phyloP scores from a whole-genome alignment of 2,329 filamentous ascomycete genomes.

The Aspergillus ruber region DNA sequence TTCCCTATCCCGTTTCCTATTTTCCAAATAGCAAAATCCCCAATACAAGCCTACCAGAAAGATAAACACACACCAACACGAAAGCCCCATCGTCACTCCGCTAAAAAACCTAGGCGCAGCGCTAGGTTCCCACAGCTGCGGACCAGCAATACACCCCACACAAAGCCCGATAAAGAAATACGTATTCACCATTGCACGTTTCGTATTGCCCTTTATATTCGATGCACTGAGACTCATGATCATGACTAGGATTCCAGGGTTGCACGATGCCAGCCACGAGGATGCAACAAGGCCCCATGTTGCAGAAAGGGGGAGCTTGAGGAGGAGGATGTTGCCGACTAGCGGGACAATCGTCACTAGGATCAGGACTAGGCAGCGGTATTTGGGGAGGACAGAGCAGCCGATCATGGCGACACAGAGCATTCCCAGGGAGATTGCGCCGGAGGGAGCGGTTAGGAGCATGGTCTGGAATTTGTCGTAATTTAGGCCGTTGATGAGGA shows the following conservation, averaged over 20 bases:
- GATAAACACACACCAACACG: not conserved
- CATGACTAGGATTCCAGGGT: constrained; percentile 36
- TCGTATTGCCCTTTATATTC: constrained; percentile 48
- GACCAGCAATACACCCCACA: constrained; percentile 38
- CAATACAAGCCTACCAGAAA: not conserved
- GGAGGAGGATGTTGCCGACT: constrained; percentile 39
- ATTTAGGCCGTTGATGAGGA: constrained; percentile 43
- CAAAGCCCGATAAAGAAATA: constrained; percentile 48
- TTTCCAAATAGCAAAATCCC: not conserved
- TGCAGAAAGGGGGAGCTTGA: constrained; percentile 33
- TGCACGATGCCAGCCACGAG: constrained; percentile 43
- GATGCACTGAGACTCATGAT: constrained; percentile 41
- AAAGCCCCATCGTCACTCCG: constrained; percentile 33
- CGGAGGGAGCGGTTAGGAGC: constrained; percentile 43
- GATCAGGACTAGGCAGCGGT: constrained; percentile 36
- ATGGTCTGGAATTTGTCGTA: constrained; percentile 42
- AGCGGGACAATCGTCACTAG: constrained; percentile 38
- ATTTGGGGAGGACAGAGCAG: constrained; percentile 34
- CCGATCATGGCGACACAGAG: constrained; percentile 42
- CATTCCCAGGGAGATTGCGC: constrained; percentile 42
- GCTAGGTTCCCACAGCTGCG: constrained; percentile 41
- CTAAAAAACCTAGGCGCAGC: constrained; percentile 37
- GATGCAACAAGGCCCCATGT: constrained; percentile 45
- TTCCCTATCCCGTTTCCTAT: not conserved
- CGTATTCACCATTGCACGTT: constrained; percentile 40